Evolutionary conservation across 1,284 basidiomycete genomes (phyloP).

Genomic region (Spongiforma sp.): DNA sequence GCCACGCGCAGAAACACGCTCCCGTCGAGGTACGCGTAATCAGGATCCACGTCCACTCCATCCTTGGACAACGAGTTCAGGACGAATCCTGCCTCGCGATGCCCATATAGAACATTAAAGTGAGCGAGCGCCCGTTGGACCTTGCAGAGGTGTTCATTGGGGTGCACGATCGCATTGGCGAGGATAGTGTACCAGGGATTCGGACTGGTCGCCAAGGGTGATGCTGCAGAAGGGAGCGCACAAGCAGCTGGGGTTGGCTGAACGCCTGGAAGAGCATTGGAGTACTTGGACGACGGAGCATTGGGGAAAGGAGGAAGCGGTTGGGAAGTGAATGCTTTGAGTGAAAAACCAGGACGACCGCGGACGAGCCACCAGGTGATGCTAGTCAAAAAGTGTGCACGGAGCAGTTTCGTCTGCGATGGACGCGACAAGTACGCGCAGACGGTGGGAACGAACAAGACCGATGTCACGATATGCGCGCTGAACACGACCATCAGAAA

Average conservation of each 20-base stretch:
- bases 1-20: conserved; percentile 62
- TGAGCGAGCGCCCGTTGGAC: conserved; percentile 60
- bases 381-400: conserved; percentile 40
- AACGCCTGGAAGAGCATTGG: not conserved
- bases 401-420: conserved; percentile 33
- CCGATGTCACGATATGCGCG: conserved; percentile 41
- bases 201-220: not conserved
- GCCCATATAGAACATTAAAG: conserved; percentile 55
- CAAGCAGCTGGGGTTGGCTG: not conserved
- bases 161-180: conserved; percentile 38
- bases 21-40: conserved; percentile 58
- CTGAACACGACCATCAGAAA: conserved; percentile 40
- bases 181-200: conserved; percentile 23
- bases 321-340: conserved; percentile 33
- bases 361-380: conserved; percentile 44
- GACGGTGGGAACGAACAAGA: conserved; percentile 38
- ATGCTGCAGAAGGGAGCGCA: not conserved
- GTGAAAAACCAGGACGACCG: conserved; percentile 34
- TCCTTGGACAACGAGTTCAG: conserved; percentile 27
- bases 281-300: too few relatives aligned
- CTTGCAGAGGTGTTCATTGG: conserved; percentile 70
- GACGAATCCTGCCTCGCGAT: conserved; percentile 42
- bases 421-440: conserved; percentile 34
- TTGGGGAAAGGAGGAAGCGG: too few relatives aligned
- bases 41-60: conserved; percentile 26